Percentiles rank a stretch among this genome's conserved stretches.
These are phyloP conservation scores for Rhodotorula sphaerocarpa DNA, from an alignment of 768 basidiomycete genomes.

Conservation along the genomic window DNA sequence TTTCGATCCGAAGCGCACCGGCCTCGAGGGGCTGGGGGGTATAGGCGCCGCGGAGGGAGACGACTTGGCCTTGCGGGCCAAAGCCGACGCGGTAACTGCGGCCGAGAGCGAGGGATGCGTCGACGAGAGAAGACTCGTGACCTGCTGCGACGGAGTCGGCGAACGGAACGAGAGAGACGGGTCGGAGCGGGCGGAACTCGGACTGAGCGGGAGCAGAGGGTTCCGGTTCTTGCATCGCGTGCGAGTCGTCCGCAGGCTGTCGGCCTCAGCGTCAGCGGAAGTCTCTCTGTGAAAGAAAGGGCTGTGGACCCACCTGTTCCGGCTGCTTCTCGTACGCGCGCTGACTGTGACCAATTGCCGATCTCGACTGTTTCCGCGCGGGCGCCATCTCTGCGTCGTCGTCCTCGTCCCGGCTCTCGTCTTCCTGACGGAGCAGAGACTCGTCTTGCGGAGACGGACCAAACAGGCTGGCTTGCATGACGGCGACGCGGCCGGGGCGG, in stretches of 20 bases:
- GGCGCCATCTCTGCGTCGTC: constrained; percentile 1
- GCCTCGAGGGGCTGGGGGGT: neutral
- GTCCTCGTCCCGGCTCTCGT: neutral
- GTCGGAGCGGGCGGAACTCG: constrained; percentile 28
- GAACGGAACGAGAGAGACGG: constrained; percentile 28
- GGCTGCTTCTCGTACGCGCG: neutral
- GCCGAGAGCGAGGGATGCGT: constrained; percentile 77
- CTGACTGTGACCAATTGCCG: no score
- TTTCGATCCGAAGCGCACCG: constrained; percentile 7
- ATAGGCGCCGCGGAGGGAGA: constrained; percentile 37
- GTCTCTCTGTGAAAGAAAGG: neutral
- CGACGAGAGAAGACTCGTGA: constrained; percentile 59
- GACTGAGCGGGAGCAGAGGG: constrained; percentile 10
- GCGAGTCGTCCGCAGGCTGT: neutral
- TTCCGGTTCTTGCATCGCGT: no score
- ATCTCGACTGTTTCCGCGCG: constrained; percentile 4
- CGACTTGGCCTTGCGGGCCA: constrained; percentile 70
- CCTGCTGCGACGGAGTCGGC: constrained; percentile 55
- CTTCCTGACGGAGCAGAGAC: no score
- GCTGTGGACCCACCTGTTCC: neutral
- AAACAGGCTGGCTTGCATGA: constrained; percentile 86
- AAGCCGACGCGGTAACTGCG: constrained; percentile 83
- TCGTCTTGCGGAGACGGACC: constrained; percentile 14
- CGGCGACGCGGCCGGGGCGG: constrained; percentile 63
- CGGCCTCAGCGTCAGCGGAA: neutral